Evolutionary conservation across 2,329 filamentous ascomycete species (phyloP).

Genomic region (Monilinia fructicola): DNA sequence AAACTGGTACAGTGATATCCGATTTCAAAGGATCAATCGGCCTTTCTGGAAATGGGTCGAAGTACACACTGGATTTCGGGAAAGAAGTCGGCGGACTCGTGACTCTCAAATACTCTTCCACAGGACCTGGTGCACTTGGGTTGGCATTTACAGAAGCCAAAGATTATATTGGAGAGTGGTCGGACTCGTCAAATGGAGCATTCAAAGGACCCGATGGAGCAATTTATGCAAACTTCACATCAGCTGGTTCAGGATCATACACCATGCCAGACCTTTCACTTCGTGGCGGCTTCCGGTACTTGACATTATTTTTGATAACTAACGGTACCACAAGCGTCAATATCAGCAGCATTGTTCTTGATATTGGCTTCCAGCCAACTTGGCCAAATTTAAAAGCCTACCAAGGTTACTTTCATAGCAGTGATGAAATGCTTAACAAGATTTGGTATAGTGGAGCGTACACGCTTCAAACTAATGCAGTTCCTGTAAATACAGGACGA

Average conservation of each 20-base stretch:
- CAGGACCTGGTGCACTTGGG: slow-evolving; percentile 45
- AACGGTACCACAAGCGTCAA: slow-evolving; percentile 36
- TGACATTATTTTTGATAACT: slow-evolving; percentile 48
- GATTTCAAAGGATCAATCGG: slow-evolving; percentile 24
- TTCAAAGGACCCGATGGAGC: slow-evolving; percentile 51
- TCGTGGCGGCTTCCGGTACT: slow-evolving; percentile 54
- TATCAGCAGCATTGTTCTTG: slow-evolving; percentile 40
- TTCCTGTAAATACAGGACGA: slow-evolving; percentile 40
- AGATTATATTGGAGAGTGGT: slow-evolving; percentile 50
- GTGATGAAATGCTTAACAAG: slow-evolving; percentile 51
- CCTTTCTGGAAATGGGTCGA: slow-evolving; percentile 48
- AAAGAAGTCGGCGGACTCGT: slow-evolving; percentile 58
- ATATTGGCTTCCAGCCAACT: slow-evolving; percentile 46
- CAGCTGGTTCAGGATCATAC: slow-evolving; percentile 41
- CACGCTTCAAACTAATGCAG: slow-evolving; percentile 42
- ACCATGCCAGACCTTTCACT: slow-evolving; percentile 47
- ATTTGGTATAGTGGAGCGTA: slow-evolving; percentile 55
- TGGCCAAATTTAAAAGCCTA: slow-evolving; percentile 49
- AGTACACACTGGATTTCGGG: slow-evolving; percentile 58
- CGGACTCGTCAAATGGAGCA: slow-evolving; percentile 50
- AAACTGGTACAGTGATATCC: slow-evolving; percentile 39
- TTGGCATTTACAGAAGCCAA: slow-evolving; percentile 51
- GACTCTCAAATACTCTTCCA: slow-evolving; percentile 39
- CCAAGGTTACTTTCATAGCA: slow-evolving; percentile 54
- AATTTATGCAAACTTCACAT: slow-evolving; percentile 46